A percentile compares a stretch with the other conserved stretches of the same genome.
Conservation (phyloP, 1,139 yeast species). For the Sugiyamaella novakii region DNA sequence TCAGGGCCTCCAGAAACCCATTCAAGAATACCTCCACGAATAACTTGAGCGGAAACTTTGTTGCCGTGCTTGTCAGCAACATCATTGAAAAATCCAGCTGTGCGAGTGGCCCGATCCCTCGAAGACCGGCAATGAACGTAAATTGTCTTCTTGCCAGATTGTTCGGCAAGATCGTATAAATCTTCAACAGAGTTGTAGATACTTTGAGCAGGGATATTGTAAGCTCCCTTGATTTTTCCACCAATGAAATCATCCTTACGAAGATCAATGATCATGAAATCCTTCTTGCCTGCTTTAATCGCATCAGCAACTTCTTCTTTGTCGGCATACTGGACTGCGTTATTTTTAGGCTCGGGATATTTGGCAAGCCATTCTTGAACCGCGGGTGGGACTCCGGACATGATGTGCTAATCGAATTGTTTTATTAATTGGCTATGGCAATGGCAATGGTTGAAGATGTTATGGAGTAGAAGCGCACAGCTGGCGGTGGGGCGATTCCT, state of each 20-base stretch:
- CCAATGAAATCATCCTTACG: slow-evolving; percentile 34
- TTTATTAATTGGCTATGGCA: background rate
- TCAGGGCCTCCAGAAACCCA: slow-evolving; percentile 33
- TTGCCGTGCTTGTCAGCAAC: slow-evolving; percentile 25
- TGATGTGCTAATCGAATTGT: no score
- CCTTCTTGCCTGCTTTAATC: slow-evolving; percentile 21
- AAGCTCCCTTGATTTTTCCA: slow-evolving; percentile 33
- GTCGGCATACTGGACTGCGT: slow-evolving; percentile 28
- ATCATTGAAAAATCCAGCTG: slow-evolving; percentile 34
- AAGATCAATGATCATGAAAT: slow-evolving; percentile 31
- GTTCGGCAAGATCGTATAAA: slow-evolving; percentile 30
- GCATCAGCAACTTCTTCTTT: slow-evolving; percentile 27
- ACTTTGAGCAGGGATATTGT: slow-evolving; percentile 36
- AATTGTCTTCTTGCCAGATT: slow-evolving; percentile 30
- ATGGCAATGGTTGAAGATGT: no score
- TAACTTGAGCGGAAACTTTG: slow-evolving; percentile 27
- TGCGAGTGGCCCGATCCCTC: slow-evolving; percentile 32
- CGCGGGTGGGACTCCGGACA: slow-evolving; percentile 15
- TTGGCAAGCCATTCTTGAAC: slow-evolving; percentile 31
- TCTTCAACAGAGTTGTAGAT: slow-evolving; percentile 29
- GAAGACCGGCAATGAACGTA: slow-evolving; percentile 33
- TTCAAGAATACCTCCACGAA: slow-evolving; percentile 34
- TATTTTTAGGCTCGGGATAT: slow-evolving; percentile 29
- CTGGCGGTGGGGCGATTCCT: no score
- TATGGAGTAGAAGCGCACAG: no score